These are phyloP conservation scores for Circinella minor DNA, from an alignment of 371 early-diverging fungal genomes.

Conservation along the genomic window DNA sequence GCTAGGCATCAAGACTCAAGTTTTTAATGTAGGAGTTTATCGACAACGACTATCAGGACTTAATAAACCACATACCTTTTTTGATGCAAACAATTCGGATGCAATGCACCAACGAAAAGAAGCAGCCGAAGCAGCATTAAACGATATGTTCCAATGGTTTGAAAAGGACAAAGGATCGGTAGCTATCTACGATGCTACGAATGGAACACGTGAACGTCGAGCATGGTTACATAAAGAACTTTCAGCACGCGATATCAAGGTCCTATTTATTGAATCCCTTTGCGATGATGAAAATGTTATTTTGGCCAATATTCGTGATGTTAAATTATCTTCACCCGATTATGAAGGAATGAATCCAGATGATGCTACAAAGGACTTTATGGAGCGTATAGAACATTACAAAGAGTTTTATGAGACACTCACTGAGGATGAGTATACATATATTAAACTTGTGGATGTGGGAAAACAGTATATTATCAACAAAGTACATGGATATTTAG, in stretches of 20 bases:
- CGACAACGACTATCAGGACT: slow-evolving; percentile 87
- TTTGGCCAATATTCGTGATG: slow-evolving; percentile 88
- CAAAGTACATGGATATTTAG: slow-evolving; percentile 80
- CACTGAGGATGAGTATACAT: slow-evolving; percentile 68
- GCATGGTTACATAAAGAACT: slow-evolving; percentile 69
- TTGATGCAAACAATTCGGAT: slow-evolving; percentile 83
- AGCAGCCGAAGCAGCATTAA: slow-evolving; percentile 84
- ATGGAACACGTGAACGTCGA: slow-evolving; percentile 86
- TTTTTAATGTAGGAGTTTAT: slow-evolving; percentile 95
- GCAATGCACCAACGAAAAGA: slow-evolving; percentile 74
- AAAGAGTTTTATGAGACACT: slow-evolving; percentile 87
- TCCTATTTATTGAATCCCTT: slow-evolving; percentile 94
- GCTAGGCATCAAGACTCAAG: slow-evolving; percentile 90
- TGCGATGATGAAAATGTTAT: slow-evolving; percentile 90
- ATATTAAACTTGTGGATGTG: slow-evolving; percentile 90
- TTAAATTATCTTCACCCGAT: slow-evolving; percentile 93
- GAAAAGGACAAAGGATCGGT: slow-evolving; percentile 76
- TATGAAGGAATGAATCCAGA: slow-evolving; percentile 81
- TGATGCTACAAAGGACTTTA: slow-evolving; percentile 86
- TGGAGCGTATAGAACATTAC: slow-evolving; percentile 88
- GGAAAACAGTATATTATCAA: slow-evolving; percentile 27
- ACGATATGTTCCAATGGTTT: slow-evolving; percentile 93
- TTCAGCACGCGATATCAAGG: slow-evolving; percentile 73
- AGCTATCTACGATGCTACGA: slow-evolving; percentile 97
- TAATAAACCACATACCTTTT: slow-evolving; percentile 82